Evolutionary conservation across 2,329 filamentous ascomycete species (phyloP).

Genomic region (Ascochyta clinopodiicola): DNA sequence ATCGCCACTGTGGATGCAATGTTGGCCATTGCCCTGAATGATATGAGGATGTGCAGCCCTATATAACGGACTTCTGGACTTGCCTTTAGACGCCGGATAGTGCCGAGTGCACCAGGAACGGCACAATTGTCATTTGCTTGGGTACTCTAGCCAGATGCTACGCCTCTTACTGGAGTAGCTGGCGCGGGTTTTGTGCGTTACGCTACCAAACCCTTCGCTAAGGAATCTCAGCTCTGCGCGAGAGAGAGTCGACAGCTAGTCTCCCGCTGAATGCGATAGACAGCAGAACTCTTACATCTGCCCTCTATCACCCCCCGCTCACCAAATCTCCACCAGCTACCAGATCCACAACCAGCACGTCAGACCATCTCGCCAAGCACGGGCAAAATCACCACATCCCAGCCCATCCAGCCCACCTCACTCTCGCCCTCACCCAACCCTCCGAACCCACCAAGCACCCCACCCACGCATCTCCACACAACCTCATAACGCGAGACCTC

Average conservation of each 20-base stretch:
- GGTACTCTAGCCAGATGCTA: too few relatives aligned
- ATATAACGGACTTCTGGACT: background rate
- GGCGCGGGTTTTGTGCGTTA: too few relatives aligned
- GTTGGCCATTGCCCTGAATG: background rate
- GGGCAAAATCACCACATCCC: background rate
- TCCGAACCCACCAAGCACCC: too few relatives aligned
- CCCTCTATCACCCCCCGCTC: background rate
- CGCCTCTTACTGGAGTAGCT: too few relatives aligned
- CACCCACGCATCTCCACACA: background rate
- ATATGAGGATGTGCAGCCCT: constrained; percentile 10
- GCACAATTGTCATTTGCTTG: background rate
- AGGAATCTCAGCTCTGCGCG: too few relatives aligned
- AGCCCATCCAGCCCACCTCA: too few relatives aligned
- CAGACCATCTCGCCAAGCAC: background rate
- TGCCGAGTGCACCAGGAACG: background rate
- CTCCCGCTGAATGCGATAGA: too few relatives aligned
- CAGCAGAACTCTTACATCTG: background rate
- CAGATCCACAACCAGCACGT: too few relatives aligned
- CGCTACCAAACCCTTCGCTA: too few relatives aligned
- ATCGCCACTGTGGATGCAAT: constrained; percentile 13
- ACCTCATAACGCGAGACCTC: background rate
- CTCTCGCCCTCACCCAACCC: too few relatives aligned
- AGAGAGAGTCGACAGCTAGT: too few relatives aligned
- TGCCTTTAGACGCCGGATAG: background rate
- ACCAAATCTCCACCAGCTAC: too few relatives aligned